Base-by-base conservation (phyloP, 2,329 filamentous ascomycete species). In the Cladobotryum mycophilum region DNA sequence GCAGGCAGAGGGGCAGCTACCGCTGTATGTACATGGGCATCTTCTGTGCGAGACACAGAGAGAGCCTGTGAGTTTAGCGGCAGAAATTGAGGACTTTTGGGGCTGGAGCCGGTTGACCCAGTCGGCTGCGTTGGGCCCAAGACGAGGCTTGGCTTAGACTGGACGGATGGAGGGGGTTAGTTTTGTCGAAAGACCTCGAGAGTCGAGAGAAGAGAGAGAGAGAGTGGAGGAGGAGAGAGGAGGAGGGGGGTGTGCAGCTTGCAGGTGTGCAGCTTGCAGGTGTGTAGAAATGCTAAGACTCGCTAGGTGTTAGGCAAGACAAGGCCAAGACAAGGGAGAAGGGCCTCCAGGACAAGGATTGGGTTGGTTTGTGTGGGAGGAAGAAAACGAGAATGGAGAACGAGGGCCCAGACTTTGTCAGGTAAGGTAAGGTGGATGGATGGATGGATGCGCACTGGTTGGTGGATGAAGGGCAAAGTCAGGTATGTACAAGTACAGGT, bases 1-100 rank as follows among this genome's bases (percentile, higher is more conserved):
- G 49, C 37, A 47, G 18, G 35, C 41, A 51, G 49, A 51, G 49
- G 49, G 49, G 49, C 49, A 51, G 35, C 41, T 18, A 30, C 25
- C 25, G 25, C 25, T 30, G 25, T 30, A 30, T 30, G 25, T 30
- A 30, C 25, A 30, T 30, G 25, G 25, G 25, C 25, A 30, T 11
- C 25, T 30, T 3, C 25, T 30, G 25, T 30, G 25, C 25, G 25
- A 30, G 25, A 30, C 25, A 30, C 25, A 30, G 36, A 20, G 40
- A 9, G 40, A 15, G 15, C 5, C 15, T 20, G 49, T 35, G 17
- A 41, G 18, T 25, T 25, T 25, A 18, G n/a, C 35, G 38, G 40
- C 40, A 42, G 45, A 34, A 34, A 47, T 40, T 7, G 36, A 38
- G 36, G 49, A 51, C 49, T 51, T 51, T 51, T 47, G 49, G 49